These are phyloP conservation scores for Athelia psychrophila DNA, from an alignment of 1,284 basidiomycete species.

Conservation along the genomic window DNA sequence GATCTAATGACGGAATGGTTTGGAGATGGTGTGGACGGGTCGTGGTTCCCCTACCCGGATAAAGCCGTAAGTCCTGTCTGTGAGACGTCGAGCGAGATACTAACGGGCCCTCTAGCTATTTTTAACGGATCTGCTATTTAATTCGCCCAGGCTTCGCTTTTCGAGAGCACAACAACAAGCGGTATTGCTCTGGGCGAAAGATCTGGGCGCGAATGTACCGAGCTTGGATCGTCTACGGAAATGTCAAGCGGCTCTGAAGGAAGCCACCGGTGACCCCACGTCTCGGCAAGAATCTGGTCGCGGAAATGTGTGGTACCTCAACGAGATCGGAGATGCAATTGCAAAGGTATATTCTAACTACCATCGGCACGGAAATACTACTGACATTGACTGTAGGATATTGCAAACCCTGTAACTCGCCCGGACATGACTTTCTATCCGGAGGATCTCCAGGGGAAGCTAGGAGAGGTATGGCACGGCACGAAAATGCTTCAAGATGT, in stretches of 20 bases:
- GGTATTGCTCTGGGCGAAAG: constrained; percentile 8
- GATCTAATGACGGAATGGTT: no score
- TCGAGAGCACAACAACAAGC: constrained; percentile 11
- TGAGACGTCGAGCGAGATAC: neutral
- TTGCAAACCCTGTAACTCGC: no score
- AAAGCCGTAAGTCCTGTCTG: neutral
- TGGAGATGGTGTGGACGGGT: neutral
- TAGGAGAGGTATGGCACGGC: neutral
- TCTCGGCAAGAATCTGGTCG: no score
- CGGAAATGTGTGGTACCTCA: no score
- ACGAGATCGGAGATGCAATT: no score
- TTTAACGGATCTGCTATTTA: constrained; percentile 8
- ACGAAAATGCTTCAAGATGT: neutral
- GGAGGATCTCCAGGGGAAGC: neutral
- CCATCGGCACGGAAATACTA: no score
- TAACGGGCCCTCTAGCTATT: neutral
- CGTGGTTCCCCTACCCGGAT: neutral
- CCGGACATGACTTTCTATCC: neutral
- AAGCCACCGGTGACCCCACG: no score
- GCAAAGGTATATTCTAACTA: no score
- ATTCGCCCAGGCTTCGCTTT: constrained; percentile 9
- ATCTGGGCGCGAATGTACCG: constrained; percentile 7
- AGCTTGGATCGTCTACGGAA: no score
- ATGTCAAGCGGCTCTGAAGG: no score
- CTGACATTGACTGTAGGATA: no score